Evolutionary conservation across 2,329 filamentous ascomycete genomes (phyloP).

Genomic region (Xylariaceae sp.): DNA sequence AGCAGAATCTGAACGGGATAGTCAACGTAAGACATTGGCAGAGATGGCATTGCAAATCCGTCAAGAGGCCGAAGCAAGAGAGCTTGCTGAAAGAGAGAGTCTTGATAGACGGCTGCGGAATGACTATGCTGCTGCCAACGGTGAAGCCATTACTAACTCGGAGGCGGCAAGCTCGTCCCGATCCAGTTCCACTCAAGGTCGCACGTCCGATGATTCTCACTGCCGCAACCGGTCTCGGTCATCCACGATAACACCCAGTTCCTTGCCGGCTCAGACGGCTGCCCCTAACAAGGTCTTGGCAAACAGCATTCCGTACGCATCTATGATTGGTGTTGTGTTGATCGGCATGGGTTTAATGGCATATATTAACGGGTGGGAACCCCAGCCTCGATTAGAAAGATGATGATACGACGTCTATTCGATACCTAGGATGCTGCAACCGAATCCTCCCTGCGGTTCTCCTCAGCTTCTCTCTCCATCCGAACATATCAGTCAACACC

Average conservation of each 20-base stretch:
- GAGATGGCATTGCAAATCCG: constrained; percentile 86
- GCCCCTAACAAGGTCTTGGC: constrained; percentile 43
- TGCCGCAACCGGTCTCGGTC: constrained; percentile 43
- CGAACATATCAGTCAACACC: constrained; percentile 10
- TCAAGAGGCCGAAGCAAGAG: constrained; percentile 55
- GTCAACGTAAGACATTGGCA: constrained; percentile 67
- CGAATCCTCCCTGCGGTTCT: not conserved
- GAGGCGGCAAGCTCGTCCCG: constrained; percentile 18
- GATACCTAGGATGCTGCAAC: not conserved
- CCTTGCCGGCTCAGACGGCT: constrained; percentile 36
- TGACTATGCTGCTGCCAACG: constrained; percentile 23
- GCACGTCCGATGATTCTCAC: constrained; percentile 33
- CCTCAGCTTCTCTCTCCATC: constrained; percentile 6
- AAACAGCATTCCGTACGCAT: constrained; percentile 67
- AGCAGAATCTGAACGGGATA: constrained; percentile 71
- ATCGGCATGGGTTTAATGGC: constrained; percentile 81
- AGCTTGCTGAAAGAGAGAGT: constrained; percentile 40
- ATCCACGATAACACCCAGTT: constrained; percentile 46
- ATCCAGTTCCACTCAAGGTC: constrained; percentile 25
- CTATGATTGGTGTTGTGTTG: constrained; percentile 75
- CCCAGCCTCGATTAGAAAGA: constrained; percentile 34
- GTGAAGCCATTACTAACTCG: constrained; percentile 20
- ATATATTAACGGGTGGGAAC: constrained; percentile 78
- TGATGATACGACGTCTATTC: constrained; percentile 4
- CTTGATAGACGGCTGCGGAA: constrained; percentile 30